Base-by-base conservation (phyloP, 2,329 filamentous ascomycete genomes). In the Fusarium sp. region DNA sequence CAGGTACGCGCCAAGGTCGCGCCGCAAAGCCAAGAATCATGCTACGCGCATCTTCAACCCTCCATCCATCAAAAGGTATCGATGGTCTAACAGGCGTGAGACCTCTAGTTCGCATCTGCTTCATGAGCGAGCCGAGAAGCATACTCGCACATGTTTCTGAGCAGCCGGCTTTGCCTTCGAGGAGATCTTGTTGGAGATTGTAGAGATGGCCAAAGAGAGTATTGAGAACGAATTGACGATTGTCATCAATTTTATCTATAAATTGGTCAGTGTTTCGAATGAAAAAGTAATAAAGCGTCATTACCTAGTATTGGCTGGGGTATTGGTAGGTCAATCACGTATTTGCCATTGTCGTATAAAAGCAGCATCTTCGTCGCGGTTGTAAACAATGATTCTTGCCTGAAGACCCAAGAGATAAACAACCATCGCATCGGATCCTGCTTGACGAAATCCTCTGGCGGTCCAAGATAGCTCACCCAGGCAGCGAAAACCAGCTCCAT, bases 401-500 rank as follows among this genome's bases (percentile, higher is more conserved):
- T 61, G 15, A 70, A 70, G 0, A 70, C 67, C 67, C 67, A 70
- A 28, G 67, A 59, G 5, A 70, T 70, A 26, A 70, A 70, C 2
- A 70, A 9, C 67, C 67, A 70, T 5, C 53, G 58, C 15, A 58
- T 14, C 3, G 65, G 59, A 22, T 70, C 67, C 15, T 65, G 41
- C 18, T 41, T 53, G 7, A 70, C 35, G 5, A 51, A 68, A 4
- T 51, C 57, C 22, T 70, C 59, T 2, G 41, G 47, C 10, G 38
- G 18, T 14, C 67, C 65, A 4, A 65, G 38, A 30, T 65, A 54
- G 13, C 51, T 41, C 24, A 70, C 22, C 67, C 67, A 70, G 14
- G 65, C 65, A 3, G 51, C 45, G 31, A 70, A 16, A 16, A 75
- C 64, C 7, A 75, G 13, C 15, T 78, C 72, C 3, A 76, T 61